Conservation (phyloP, 164 flowering plant genomes). For the Liquidambar formosana region DNA sequence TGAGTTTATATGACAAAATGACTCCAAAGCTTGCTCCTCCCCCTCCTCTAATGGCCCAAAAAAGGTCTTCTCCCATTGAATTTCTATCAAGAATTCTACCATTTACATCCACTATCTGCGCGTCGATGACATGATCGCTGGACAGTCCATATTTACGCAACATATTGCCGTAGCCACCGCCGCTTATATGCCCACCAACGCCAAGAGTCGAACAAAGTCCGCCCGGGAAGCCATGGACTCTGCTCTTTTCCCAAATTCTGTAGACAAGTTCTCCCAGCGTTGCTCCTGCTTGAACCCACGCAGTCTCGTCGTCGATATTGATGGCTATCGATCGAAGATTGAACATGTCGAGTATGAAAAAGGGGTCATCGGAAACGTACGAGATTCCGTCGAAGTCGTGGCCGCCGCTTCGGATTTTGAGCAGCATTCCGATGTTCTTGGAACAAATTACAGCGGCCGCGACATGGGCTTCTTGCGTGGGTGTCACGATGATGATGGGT, state of each 20-base stretch:
- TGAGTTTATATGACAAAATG: conserved; percentile 30
- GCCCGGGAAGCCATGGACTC: conserved; percentile 19
- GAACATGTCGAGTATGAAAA: conserved; percentile 35
- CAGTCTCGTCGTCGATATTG: conserved; percentile 9
- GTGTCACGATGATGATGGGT: conserved; percentile 42
- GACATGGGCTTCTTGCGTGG: conserved; percentile 35
- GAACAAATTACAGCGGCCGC: conserved; percentile 32
- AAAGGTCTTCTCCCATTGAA: conserved; percentile 44
- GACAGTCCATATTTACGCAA: conserved; percentile 17
- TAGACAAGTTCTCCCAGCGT: conserved; percentile 30
- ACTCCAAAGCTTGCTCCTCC: conserved; percentile 19
- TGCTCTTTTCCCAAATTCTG: conserved; percentile 8
- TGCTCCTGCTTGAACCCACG: conserved; percentile 31
- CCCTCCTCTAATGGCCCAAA: background rate
- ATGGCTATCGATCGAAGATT: conserved; percentile 19
- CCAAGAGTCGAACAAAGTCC: conserved; percentile 29
- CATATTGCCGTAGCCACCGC: too few relatives aligned
- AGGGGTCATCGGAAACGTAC: conserved; percentile 26
- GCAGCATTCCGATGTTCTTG: conserved; percentile 13
- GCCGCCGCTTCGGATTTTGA: conserved; percentile 37
- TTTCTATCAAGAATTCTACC: conserved; percentile 32
- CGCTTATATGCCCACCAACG: too few relatives aligned
- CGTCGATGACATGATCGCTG: conserved; percentile 21
- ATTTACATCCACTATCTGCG: conserved; percentile 14
- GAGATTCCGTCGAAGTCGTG: conserved; percentile 43